Evolutionary conservation across 257 asterid genomes (phyloP), one percentile per base, ranked within the genome.

Genomic region (Cynanchum wilfordii): DNA sequence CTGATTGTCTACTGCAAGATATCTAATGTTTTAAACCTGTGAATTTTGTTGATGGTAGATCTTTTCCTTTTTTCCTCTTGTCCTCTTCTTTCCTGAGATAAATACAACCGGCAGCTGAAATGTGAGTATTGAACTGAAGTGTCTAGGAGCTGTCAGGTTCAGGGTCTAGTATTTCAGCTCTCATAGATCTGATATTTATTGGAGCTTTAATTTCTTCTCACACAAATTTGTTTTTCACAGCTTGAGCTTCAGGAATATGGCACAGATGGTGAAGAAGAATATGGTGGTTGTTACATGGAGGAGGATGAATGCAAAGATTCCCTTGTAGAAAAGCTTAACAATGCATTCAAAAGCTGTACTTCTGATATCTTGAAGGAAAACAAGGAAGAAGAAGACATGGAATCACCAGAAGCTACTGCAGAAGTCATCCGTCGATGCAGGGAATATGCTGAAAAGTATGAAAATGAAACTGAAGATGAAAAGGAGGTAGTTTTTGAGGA

Each of bases 181-280:
- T 29, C 42, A 17, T 60, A 30, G 10, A 7, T 38, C 19, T 16
- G 66, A 12, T 56, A 4, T 47, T 45, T n/a, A n/a, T 17, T 27
- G 66, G 40, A 24, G 69, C 55, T 79, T 40, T 38, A 19, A 38
- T 56, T 40, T 45, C 12, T 60, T 60, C 85, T 84, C 50, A 75
- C 66, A 2, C 51, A 19, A 60, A 59, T 40, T 75, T 68, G 44
- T 66, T 59, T 52, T 25, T 47, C 79, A 76, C 86, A 94, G 99
- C 96, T 89, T 74, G 91, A 89, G 81, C 89, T 84, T 85, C 80
- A 90, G 44, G 98, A 94, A 83, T 94, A 94, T 79, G 93, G 88
- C 42, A 47, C 83, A 29, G 92, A 90, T 27, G 49, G 81, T 49
- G 97, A 88, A 71, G 96, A 87, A 52, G 92, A 86, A 54, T 78